phyloP scores from a whole-genome alignment of 1,284 basidiomycete species.

The Irpex sp. region DNA sequence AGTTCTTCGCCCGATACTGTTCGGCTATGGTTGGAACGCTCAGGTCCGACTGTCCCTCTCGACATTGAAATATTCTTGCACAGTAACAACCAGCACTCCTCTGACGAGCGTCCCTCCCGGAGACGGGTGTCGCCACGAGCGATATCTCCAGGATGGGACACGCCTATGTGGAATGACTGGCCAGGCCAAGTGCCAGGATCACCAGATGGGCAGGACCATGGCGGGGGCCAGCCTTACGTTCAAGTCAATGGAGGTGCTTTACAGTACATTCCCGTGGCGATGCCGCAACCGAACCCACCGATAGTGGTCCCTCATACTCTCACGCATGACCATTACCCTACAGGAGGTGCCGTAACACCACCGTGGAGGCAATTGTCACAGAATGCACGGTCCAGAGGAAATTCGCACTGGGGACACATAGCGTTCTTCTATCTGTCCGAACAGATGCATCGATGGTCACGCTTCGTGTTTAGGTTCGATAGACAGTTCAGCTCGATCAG shows the following conservation, averaged over 20 bases:
- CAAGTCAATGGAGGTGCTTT: neutral
- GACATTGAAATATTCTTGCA: slow-evolving; percentile 76
- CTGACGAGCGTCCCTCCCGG: slow-evolving; percentile 8
- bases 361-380: neutral
- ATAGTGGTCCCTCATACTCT: slow-evolving; percentile 15
- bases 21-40: slow-evolving; percentile 75
- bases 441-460: slow-evolving; percentile 76
- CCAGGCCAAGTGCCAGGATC: slow-evolving; percentile 10
- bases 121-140: slow-evolving; percentile 23
- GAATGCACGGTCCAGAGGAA: slow-evolving; percentile 29
- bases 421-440: slow-evolving; percentile 71
- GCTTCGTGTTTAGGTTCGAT: slow-evolving; percentile 75
- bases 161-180: slow-evolving; percentile 15
- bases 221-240: neutral
- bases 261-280: slow-evolving; percentile 4
- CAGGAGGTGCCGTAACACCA: neutral
- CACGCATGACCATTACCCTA: neutral
- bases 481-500: slow-evolving; percentile 66
- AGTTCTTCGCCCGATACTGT: slow-evolving; percentile 71
- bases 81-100: slow-evolving; percentile 14
- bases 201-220: slow-evolving; percentile 10
- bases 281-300: slow-evolving; percentile 11
- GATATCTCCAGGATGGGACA: slow-evolving; percentile 19
- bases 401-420: slow-evolving; percentile 73
- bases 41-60: slow-evolving; percentile 60